Percentiles rank a stretch among this genome's conserved stretches.
These are phyloP conservation scores for Geotrichum australiense DNA, from an alignment of 1,139 yeast genomes.

Conservation along the genomic window DNA sequence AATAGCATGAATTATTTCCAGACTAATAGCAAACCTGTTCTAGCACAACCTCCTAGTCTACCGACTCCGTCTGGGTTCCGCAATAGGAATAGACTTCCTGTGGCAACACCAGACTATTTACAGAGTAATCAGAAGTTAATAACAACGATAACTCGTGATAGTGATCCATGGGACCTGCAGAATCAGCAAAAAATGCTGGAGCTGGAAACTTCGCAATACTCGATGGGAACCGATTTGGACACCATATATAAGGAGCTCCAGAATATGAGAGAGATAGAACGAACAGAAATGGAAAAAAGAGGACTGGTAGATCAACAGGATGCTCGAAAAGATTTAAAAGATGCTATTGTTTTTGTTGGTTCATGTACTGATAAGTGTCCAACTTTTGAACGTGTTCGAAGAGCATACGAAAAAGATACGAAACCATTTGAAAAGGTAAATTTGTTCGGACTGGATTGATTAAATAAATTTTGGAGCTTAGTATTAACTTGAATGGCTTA, in stretches of 20 bases:
- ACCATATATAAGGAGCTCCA: constrained; percentile 53
- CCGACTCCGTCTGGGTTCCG: constrained; percentile 19
- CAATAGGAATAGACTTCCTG: constrained; percentile 7
- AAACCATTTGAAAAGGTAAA: constrained; percentile 66
- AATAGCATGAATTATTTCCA: constrained; percentile 14
- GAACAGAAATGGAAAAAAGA: constrained; percentile 69
- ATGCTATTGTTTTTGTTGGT: constrained; percentile 83
- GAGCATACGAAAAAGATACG: constrained; percentile 84
- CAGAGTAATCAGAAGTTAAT: constrained; percentile 5
- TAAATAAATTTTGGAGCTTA: background rate
- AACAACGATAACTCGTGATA: constrained; percentile 9
- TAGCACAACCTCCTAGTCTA: constrained; percentile 13
- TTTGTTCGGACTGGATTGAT: background rate
- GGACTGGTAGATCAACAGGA: constrained; percentile 90
- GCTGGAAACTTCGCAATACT: constrained; percentile 35
- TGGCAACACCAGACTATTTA: constrained; percentile 9
- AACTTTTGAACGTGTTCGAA: constrained; percentile 77
- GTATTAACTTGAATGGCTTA: constrained; percentile 4
- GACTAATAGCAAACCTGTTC: constrained; percentile 7
- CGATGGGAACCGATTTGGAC: constrained; percentile 39
- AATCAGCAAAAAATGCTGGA: constrained; percentile 45
- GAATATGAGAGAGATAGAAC: constrained; percentile 66
- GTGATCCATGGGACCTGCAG: constrained; percentile 45
- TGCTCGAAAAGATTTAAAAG: constrained; percentile 68
- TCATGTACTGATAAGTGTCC: constrained; percentile 96